A percentile compares a stretch with the other conserved stretches of the same genome.
Conservation (phyloP, 306 rosid species). For the Astragalus glycyphyllos region DNA sequence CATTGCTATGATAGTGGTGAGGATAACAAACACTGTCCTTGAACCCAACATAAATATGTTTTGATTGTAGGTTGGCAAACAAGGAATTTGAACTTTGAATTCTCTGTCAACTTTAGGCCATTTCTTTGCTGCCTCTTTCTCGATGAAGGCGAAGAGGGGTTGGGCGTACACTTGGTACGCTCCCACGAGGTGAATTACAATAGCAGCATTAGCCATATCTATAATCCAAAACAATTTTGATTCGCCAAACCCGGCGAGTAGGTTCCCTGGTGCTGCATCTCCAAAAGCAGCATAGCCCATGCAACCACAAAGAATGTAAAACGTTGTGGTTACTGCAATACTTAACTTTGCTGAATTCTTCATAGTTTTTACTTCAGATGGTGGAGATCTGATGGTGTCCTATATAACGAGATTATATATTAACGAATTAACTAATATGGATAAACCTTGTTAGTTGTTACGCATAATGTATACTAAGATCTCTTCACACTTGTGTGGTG, state of each 20-base stretch:
- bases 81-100: conserved; percentile 55
- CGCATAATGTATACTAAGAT: background rate
- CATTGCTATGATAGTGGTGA: conserved; percentile 72
- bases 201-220: conserved; percentile 77
- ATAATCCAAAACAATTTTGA: conserved; percentile 65
- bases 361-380: conserved; percentile 82
- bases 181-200: conserved; percentile 82
- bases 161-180: conserved; percentile 87
- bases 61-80: conserved; percentile 47
- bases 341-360: conserved; percentile 64
- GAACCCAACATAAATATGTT: conserved; percentile 58
- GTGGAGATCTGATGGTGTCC: conserved; percentile 80
- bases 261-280: conserved; percentile 69
- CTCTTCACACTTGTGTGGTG: conserved; percentile 2
- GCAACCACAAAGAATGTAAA: conserved; percentile 83
- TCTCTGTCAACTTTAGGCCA: conserved; percentile 52
- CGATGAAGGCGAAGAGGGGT: conserved; percentile 74
- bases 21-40: conserved; percentile 67
- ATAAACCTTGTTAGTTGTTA: conserved; percentile 13
- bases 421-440: conserved; percentile 12
- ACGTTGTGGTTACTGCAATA: conserved; percentile 60
- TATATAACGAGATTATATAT: conserved; percentile 38
- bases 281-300: conserved; percentile 88
- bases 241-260: conserved; percentile 80
- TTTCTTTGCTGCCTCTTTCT: conserved; percentile 50